phyloP scores from a whole-genome alignment of 2,329 filamentous ascomycete species.

The Neurospora sp. region DNA sequence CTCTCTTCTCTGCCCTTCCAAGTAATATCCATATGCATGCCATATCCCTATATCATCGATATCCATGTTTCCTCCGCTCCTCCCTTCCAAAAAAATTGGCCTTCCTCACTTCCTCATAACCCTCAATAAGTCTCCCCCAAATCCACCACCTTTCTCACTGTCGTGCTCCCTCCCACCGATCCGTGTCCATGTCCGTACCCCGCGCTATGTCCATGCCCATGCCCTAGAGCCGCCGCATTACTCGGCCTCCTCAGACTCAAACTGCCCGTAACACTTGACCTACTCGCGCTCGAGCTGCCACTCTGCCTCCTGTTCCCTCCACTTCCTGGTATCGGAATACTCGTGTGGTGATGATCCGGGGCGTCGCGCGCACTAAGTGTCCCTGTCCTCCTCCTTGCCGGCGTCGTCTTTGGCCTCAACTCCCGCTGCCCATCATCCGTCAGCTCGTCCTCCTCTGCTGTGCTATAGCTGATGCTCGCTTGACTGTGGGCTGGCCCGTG shows the following conservation, averaged over 20 bases:
- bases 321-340: slow-evolving; percentile 39
- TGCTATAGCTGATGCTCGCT: slow-evolving; percentile 40
- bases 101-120: background rate
- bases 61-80: background rate
- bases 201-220: slow-evolving; percentile 9
- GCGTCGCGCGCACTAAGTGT: slow-evolving; percentile 31
- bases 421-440: slow-evolving; percentile 30
- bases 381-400: slow-evolving; percentile 45
- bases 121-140: slow-evolving; percentile 19
- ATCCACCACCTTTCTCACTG: slow-evolving; percentile 13
- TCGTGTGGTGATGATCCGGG: slow-evolving; percentile 28
- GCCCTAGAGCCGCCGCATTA: background rate
- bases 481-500: slow-evolving; percentile 42
- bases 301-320: slow-evolving; percentile 22
- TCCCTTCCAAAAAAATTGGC: background rate
- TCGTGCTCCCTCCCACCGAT: background rate
- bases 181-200: background rate
- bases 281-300: slow-evolving; percentile 13
- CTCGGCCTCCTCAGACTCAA: slow-evolving; percentile 15
- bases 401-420: slow-evolving; percentile 29
- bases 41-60: background rate
- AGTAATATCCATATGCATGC: background rate
- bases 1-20: background rate
- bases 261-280: slow-evolving; percentile 14
- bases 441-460: slow-evolving; percentile 39